Conservation (phyloP, 345 rosid genomes). For the Citrus maxima region DNA sequence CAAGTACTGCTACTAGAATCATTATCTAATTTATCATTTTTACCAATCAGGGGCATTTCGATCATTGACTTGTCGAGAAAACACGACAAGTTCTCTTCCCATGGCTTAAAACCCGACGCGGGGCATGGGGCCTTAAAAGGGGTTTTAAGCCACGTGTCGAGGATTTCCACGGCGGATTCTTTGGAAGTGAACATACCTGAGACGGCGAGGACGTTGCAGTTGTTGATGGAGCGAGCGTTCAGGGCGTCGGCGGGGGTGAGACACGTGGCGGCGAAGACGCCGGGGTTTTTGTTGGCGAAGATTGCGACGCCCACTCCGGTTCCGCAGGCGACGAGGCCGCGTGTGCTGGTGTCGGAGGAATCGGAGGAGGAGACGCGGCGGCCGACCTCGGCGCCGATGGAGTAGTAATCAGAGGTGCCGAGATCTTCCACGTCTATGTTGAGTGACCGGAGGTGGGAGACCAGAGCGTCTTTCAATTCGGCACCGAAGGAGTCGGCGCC, state of each 20-base stretch:
- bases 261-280: slow-evolving; percentile 78
- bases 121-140: slow-evolving; percentile 82
- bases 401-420: slow-evolving; percentile 74
- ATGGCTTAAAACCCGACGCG: slow-evolving; percentile 51
- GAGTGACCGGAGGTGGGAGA: slow-evolving; percentile 70
- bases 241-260: slow-evolving; percentile 59
- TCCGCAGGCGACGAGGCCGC: slow-evolving; percentile 77
- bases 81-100: slow-evolving; percentile 50
- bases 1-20: slow-evolving; percentile 25
- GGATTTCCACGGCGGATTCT: slow-evolving; percentile 60
- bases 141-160: slow-evolving; percentile 63
- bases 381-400: slow-evolving; percentile 79
- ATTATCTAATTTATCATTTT: not conserved
- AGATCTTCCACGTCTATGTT: slow-evolving; percentile 78
- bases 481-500: slow-evolving; percentile 74
- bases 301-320: slow-evolving; percentile 83
- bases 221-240: slow-evolving; percentile 74
- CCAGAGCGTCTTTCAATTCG: slow-evolving; percentile 61
- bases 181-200: slow-evolving; percentile 57
- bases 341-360: slow-evolving; percentile 29
- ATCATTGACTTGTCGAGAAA: slow-evolving; percentile 52
- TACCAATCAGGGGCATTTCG: slow-evolving; percentile 57
- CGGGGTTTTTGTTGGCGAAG: slow-evolving; percentile 88
- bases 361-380: slow-evolving; percentile 59
- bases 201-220: slow-evolving; percentile 75